Percentiles rank a stretch among this genome's conserved stretches.
Conservation (phyloP, 768 basidiomycete species). For the Arthromyces matolae region DNA sequence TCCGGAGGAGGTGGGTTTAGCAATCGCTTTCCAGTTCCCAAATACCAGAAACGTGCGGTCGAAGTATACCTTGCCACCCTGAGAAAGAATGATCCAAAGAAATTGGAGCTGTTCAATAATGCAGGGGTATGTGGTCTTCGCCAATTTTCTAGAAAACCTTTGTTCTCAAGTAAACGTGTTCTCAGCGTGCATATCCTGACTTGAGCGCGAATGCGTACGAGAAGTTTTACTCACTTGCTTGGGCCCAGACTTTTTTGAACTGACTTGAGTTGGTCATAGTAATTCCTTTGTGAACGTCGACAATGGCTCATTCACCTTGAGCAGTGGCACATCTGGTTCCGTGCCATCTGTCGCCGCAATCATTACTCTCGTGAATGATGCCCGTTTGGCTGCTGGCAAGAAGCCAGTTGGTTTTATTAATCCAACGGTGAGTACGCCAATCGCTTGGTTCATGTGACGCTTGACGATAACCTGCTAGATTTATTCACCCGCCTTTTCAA, state of each 20-base stretch:
- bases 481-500: constrained; percentile 28
- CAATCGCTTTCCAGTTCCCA: constrained; percentile 36
- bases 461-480: constrained; percentile 13
- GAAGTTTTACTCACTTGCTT: constrained; percentile 18
- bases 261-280: neutral
- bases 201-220: constrained; percentile 34
- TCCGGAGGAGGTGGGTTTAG: constrained; percentile 34
- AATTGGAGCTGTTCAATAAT: constrained; percentile 21
- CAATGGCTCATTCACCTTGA: constrained; percentile 22
- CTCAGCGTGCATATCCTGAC: constrained; percentile 32
- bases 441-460: neutral
- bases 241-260: neutral
- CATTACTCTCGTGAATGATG: constrained; percentile 37
- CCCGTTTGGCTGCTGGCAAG: constrained; percentile 32
- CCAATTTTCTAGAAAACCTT: neutral
- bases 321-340: constrained; percentile 31
- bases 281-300: constrained; percentile 17
- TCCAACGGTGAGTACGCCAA: constrained; percentile 28
- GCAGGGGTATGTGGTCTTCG: constrained; percentile 30
- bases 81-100: constrained; percentile 23
- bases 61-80: constrained; percentile 30
- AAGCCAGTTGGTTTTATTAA: constrained; percentile 42
- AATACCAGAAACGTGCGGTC: constrained; percentile 36
- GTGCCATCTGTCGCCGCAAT: constrained; percentile 33
- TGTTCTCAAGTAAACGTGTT: neutral